Conservation (phyloP, 1,284 basidiomycete species). For the Erythrobasidium hasegawianum region DNA sequence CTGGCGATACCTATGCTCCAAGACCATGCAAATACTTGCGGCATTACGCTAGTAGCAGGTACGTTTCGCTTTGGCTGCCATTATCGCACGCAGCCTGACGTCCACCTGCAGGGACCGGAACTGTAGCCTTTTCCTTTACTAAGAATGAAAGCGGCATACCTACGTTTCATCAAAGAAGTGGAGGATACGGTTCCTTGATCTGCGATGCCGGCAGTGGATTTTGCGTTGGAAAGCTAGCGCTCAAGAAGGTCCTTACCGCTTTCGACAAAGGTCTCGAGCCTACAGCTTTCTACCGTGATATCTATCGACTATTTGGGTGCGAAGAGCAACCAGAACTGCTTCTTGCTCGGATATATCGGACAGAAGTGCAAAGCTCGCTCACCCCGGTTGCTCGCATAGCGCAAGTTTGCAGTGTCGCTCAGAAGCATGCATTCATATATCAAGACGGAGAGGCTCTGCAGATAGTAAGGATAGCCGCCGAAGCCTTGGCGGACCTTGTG, state of each 20-base stretch:
- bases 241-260: slow-evolving; percentile 13
- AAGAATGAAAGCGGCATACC: slow-evolving; percentile 17
- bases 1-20: slow-evolving; percentile 26
- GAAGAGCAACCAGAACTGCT: slow-evolving; percentile 24
- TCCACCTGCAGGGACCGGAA: slow-evolving; percentile 16
- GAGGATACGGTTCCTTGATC: slow-evolving; percentile 24
- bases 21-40: slow-evolving; percentile 9
- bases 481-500: slow-evolving; percentile 7
- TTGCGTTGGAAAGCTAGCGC: slow-evolving; percentile 23
- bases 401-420: slow-evolving; percentile 16
- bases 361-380: slow-evolving; percentile 6
- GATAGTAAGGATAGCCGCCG: slow-evolving; percentile 6
- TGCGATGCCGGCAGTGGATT: slow-evolving; percentile 27
- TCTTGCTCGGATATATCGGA: slow-evolving; percentile 15
- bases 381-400: slow-evolving; percentile 16
- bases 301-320: slow-evolving; percentile 26
- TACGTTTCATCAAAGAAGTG: slow-evolving; percentile 10
- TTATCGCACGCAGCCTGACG: no score
- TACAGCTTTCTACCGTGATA: slow-evolving; percentile 19
- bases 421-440: slow-evolving; percentile 9
- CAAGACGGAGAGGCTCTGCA: slow-evolving; percentile 15
- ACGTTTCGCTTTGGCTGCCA: no score
- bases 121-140: slow-evolving; percentile 22
- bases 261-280: slow-evolving; percentile 12
- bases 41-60: slow-evolving; percentile 27